Conservation (phyloP, 2,329 filamentous ascomycete species). For the Harringtonia lauricola region DNA sequence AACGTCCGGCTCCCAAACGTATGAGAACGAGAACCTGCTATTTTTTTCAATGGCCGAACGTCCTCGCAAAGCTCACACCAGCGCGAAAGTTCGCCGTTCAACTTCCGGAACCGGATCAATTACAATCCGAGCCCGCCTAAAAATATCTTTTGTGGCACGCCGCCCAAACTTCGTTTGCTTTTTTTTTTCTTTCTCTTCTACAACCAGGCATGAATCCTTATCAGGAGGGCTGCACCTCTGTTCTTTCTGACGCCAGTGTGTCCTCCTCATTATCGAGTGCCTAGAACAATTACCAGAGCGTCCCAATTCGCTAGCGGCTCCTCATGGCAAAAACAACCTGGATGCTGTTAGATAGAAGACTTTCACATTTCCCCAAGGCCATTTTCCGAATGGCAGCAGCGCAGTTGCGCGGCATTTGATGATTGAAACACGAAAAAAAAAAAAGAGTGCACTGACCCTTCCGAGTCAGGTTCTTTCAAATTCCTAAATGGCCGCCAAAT, state of each 20-base stretch:
- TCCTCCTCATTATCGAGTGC: conserved; percentile 88
- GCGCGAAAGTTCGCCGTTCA: neutral
- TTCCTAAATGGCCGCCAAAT: too few species aligned
- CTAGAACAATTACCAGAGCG: conserved; percentile 61
- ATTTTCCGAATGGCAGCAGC: too few species aligned
- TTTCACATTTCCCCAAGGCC: conserved; percentile 10
- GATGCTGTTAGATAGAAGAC: conserved; percentile 16
- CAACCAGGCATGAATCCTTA: conserved; percentile 76
- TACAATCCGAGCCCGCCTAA: neutral
- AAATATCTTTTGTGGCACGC: neutral
- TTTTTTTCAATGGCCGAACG: neutral
- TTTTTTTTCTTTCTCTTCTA: conserved; percentile 24
- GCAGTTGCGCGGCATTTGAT: too few species aligned
- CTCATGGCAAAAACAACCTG: conserved; percentile 29
- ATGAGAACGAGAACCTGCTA: neutral
- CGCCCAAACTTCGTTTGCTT: neutral
- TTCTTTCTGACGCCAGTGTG: conserved; percentile 44
- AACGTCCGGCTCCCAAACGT: too few species aligned
- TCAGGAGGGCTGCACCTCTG: conserved; percentile 34
- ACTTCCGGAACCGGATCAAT: conserved; percentile 7
- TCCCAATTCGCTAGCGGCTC: conserved; percentile 98
- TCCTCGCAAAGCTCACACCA: neutral
- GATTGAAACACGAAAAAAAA: too few species aligned
- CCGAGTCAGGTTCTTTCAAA: too few species aligned
- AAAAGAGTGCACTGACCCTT: too few species aligned